Conservation (phyloP, 1,284 basidiomycete genomes). For the Boletellus dicymbophilus region DNA sequence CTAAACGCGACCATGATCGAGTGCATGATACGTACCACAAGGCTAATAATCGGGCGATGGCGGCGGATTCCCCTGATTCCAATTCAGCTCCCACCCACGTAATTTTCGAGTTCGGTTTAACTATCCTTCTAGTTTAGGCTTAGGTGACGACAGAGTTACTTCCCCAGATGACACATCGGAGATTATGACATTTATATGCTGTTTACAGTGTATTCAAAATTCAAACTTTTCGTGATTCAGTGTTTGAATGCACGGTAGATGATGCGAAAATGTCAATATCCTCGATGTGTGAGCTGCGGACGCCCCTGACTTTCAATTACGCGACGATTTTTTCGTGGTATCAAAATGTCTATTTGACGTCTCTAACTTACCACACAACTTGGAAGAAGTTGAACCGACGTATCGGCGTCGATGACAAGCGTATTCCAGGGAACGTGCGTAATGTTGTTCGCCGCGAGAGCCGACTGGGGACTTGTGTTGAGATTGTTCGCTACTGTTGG, state of each 20-base stretch:
- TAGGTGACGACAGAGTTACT: not conserved
- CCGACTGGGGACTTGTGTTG: conserved; percentile 25
- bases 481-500: conserved; percentile 32
- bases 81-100: conserved; percentile 1
- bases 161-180: too few species aligned
- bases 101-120: conserved; percentile 18
- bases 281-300: conserved; percentile 23
- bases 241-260: too few species aligned
- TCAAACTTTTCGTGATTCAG: too few species aligned
- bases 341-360: conserved; percentile 17
- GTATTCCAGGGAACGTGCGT: not conserved
- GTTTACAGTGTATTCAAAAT: too few species aligned
- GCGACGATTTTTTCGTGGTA: conserved; percentile 30
- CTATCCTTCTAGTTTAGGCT: too few species aligned
- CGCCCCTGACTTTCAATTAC: conserved; percentile 35
- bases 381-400: conserved; percentile 10
- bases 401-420: conserved; percentile 1
- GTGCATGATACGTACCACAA: conserved; percentile 32
- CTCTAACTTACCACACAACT: conserved; percentile 22
- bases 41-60: conserved; percentile 29
- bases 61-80: conserved; percentile 2
- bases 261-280: too few species aligned
- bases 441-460: conserved; percentile 8
- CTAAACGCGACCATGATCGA: conserved; percentile 39
- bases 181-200: too few species aligned